Percentiles rank a stretch among this genome's conserved stretches.
Evolutionary conservation across 1,284 basidiomycete genomes (phyloP).

Genomic region (Malassezia obtusa): DNA sequence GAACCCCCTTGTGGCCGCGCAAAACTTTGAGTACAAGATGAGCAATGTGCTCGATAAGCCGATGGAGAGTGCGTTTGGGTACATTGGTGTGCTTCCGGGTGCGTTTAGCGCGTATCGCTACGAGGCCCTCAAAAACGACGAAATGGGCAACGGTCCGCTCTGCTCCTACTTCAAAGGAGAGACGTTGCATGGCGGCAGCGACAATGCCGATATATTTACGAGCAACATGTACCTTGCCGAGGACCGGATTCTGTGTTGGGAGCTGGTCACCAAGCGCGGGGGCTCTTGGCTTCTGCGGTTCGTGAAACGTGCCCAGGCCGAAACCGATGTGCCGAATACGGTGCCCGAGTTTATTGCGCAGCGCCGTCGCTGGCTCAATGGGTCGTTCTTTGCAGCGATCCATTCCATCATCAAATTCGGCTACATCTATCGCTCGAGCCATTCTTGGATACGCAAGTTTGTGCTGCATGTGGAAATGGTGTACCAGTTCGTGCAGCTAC

Average conservation of each 20-base stretch:
- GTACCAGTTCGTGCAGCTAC: slow-evolving; percentile 39
- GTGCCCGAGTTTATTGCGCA: slow-evolving; percentile 92
- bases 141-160: slow-evolving; percentile 72
- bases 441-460: slow-evolving; percentile 37
- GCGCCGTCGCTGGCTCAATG: slow-evolving; percentile 75
- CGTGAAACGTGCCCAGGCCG: slow-evolving; percentile 86
- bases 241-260: slow-evolving; percentile 84
- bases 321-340: slow-evolving; percentile 86
- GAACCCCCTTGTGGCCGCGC: slow-evolving; percentile 70
- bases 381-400: slow-evolving; percentile 63
- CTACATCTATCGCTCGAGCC: slow-evolving; percentile 45
- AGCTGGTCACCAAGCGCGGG: slow-evolving; percentile 83
- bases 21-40: slow-evolving; percentile 89
- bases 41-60: slow-evolving; percentile 46
- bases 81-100: slow-evolving; percentile 39
- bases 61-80: slow-evolving; percentile 43
- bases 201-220: slow-evolving; percentile 88
- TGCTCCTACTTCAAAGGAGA: slow-evolving; percentile 97
- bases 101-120: slow-evolving; percentile 56
- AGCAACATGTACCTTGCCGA: slow-evolving; percentile 54
- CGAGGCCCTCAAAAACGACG: slow-evolving; percentile 80
- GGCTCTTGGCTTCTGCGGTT: slow-evolving; percentile 88
- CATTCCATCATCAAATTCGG: slow-evolving; percentile 47
- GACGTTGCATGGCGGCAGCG: slow-evolving; percentile 61
- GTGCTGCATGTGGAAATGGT: slow-evolving; percentile 44